Evolutionary conservation across 495 filamentous ascomycete species (phyloP), one percentile per base, ranked within the genome.

Genomic region (Glarea lozoyensis): DNA sequence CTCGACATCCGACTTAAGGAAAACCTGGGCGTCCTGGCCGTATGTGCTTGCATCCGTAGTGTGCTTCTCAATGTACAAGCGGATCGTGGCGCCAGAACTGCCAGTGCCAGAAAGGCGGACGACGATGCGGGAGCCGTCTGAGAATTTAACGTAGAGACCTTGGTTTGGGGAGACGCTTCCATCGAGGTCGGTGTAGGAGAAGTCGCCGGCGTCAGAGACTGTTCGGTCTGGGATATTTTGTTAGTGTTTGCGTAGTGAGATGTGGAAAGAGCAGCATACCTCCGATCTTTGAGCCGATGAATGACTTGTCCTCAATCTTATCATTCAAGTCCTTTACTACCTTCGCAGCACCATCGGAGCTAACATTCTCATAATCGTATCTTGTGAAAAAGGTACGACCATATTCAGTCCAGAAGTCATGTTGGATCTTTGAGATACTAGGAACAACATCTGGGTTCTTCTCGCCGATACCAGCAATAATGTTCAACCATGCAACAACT

Each of bases 301-400:
- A 96, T 31, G 60, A 65, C 36, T 69, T 63, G 42, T 82, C 69
- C 42, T 70, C 68, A 47, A 88, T 81, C 58, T 84, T 77, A 10
- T 76, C 75, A 37, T 79, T 74, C 49, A 98, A 67, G 29, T 81
- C 80, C 45, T 74, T 79, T 32, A 93, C 80, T 31, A 98, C 76
- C 67, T 88, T 86, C 67, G 84, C 85, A 21, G 93, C 93, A 37
- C 85, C 89, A 2, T 86, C 86, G 44, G 78, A 81, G 63, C 93
- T 86, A 47, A 94, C 88, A 45, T 90, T 79, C 67, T 98, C 92
- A 67, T 92, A 98, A 66, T 98, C 92, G 64, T 95, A 97, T 35
- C 92, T 87, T 20, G 92, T 98, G 76, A 98, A 98, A 75, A 96
- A 98, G 15, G 90, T 95, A 31, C 92, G 86, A 51, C 92, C 92